phyloP scores from a whole-genome alignment of 1,139 yeast species.

The Zygotorulaspora mrakii region DNA sequence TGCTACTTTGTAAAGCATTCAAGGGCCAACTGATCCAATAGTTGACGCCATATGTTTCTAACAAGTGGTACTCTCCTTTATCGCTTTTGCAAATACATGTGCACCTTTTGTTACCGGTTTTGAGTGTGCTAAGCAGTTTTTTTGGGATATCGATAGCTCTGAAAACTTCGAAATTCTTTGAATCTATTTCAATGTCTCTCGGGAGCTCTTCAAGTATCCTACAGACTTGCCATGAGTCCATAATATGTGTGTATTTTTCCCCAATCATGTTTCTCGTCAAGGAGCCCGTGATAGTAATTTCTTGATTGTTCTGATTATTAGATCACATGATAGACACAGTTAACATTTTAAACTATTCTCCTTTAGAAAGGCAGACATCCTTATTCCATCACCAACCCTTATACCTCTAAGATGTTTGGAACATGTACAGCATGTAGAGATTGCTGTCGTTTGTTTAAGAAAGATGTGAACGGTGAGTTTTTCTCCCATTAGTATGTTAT shows the following conservation, averaged over 20 bases:
- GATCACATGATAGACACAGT: too few relatives aligned
- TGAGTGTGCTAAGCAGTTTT: constrained; percentile 7
- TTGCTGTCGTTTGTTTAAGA: neutral
- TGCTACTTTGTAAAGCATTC: constrained; percentile 1
- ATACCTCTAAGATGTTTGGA: too few relatives aligned
- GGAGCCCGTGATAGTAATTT: too few relatives aligned
- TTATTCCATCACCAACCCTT: too few relatives aligned
- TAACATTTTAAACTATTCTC: too few relatives aligned
- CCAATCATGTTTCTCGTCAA: neutral
- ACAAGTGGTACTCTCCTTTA: constrained; percentile 8
- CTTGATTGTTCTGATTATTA: too few relatives aligned
- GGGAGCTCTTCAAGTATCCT: constrained; percentile 17
- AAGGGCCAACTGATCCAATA: constrained; percentile 22
- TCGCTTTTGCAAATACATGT: constrained; percentile 5
- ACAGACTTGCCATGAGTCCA: constrained; percentile 25
- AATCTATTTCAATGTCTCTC: constrained; percentile 9
- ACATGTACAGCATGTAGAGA: too few relatives aligned
- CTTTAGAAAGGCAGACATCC: too few relatives aligned
- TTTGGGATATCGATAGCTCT: constrained; percentile 12
- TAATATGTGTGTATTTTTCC: constrained; percentile 3
- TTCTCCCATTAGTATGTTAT: too few relatives aligned
- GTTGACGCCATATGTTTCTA: constrained; percentile 23
- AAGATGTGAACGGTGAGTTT: too few relatives aligned
- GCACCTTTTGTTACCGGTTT: constrained; percentile 5
- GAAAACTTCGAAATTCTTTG: constrained; percentile 11